Evolutionary conservation across 108 stramenopile species (phyloP).

Genomic region (Conticribra weissflogii): DNA sequence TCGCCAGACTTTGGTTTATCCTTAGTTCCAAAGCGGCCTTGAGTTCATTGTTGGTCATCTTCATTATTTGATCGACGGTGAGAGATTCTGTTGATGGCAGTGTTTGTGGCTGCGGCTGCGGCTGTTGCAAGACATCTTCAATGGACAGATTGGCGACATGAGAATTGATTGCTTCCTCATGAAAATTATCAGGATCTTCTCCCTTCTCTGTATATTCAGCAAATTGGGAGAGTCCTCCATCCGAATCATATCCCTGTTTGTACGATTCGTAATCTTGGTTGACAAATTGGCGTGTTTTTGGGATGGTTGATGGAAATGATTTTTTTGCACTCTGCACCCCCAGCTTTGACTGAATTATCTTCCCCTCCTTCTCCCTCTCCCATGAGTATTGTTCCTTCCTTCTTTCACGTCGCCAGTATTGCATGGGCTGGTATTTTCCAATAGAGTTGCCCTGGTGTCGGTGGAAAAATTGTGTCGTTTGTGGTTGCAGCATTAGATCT

Average conservation of each 20-base stretch:
- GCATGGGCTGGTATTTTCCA: too few species aligned
- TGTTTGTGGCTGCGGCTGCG: background rate
- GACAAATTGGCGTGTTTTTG: background rate
- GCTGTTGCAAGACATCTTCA: conserved; percentile 13
- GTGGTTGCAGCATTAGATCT: too few species aligned
- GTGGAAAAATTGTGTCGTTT: too few species aligned
- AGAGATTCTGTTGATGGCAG: conserved; percentile 3
- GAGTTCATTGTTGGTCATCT: background rate
- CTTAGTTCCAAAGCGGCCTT: conserved; percentile 17
- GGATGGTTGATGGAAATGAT: too few species aligned
- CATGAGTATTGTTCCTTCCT: too few species aligned
- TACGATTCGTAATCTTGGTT: conserved; percentile 13
- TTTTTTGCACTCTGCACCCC: too few species aligned
- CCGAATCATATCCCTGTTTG: conserved; percentile 21
- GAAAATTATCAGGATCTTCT: conserved; percentile 8
- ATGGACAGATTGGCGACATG: background rate
- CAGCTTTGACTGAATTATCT: too few species aligned
- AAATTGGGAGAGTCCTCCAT: conserved; percentile 11
- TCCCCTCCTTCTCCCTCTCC: too few species aligned
- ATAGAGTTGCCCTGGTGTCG: too few species aligned
- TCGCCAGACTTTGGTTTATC: background rate
- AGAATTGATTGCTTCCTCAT: conserved; percentile 1
- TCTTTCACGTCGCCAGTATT: too few species aligned
- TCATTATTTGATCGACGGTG: conserved; percentile 1
- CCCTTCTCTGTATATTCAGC: background rate